Conservation (phyloP, 2,329 filamentous ascomycete species). For the Scopulariopsis brevicaulis region DNA sequence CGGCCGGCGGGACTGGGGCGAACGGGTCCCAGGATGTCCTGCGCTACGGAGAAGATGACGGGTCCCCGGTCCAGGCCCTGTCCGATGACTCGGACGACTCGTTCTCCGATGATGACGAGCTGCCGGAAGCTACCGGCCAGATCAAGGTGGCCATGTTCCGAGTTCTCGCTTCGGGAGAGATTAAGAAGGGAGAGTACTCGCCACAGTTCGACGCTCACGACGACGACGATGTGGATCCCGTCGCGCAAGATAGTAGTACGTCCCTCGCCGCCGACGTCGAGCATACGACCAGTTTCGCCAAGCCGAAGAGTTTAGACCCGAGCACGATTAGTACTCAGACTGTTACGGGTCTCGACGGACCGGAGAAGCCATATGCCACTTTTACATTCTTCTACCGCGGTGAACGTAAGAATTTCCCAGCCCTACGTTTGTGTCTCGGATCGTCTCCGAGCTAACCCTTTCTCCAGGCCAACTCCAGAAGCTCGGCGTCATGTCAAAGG, state of each 20-base stretch:
- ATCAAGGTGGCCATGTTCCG: conserved; percentile 97
- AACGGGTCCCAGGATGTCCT: conserved; percentile 42
- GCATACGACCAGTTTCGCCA: conserved; percentile 95
- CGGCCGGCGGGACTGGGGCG: background rate
- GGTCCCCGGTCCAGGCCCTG: conserved; percentile 60
- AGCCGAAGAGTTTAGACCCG: conserved; percentile 89
- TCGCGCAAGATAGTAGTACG: conserved; percentile 4
- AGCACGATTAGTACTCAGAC: conserved; percentile 98
- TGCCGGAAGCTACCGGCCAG: conserved; percentile 88
- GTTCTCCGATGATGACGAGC: conserved; percentile 65
- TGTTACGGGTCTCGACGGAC: conserved; percentile 94
- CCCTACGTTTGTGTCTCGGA: background rate
- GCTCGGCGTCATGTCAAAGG: conserved; percentile 73
- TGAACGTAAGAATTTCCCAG: conserved; percentile 59
- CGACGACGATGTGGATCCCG: conserved; percentile 58
- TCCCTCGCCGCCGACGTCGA: conserved; percentile 74
- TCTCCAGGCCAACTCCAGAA: conserved; percentile 82
- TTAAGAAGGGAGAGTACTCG: conserved; percentile 96
- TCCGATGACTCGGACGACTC: conserved; percentile 53
- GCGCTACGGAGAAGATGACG: conserved; percentile 68
- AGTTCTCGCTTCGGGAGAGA: conserved; percentile 88
- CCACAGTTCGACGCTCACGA: conserved; percentile 96
- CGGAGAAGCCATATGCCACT: conserved; percentile 88
- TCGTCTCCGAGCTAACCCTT: background rate
- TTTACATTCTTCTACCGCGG: conserved; percentile 98